phyloP scores from a whole-genome alignment of 2,329 filamentous ascomycete genomes.

The Penicillium brevicompactum region DNA sequence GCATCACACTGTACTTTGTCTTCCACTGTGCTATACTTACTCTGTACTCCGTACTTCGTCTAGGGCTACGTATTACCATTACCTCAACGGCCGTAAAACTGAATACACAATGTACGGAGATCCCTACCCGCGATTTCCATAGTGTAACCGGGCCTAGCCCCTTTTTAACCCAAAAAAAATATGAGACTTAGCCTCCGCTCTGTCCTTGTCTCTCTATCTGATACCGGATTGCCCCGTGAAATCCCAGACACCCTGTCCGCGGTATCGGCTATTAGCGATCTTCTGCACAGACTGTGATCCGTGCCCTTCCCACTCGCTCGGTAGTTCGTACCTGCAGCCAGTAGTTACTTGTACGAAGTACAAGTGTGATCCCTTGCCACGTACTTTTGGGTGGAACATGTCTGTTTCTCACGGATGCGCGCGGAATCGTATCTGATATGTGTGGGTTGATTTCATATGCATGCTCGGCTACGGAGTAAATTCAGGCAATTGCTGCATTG shows the following conservation, averaged over 20 bases:
- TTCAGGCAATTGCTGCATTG: neutral
- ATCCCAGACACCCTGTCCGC: constrained; percentile 1
- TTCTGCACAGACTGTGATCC: constrained; percentile 5
- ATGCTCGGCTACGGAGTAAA: neutral
- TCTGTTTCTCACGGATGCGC: neutral
- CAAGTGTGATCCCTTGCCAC: constrained; percentile 4
- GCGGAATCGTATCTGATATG: neutral
- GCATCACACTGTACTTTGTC: neutral
- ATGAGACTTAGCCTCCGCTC: constrained; percentile 16
- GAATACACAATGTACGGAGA: constrained; percentile 20
- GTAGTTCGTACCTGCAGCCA: constrained; percentile 17
- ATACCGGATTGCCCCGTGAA: constrained; percentile 19
- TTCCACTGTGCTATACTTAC: neutral
- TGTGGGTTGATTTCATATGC: neutral
- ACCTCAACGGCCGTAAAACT: constrained; percentile 12
- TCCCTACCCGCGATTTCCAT: constrained; percentile 20
- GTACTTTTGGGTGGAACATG: constrained; percentile 15
- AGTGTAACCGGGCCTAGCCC: constrained; percentile 13
- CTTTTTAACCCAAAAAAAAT: constrained; percentile 5
- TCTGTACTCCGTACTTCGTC: neutral
- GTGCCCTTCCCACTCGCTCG: constrained; percentile 5
- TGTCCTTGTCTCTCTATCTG: constrained; percentile 16
- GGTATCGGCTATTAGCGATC: constrained; percentile 6
- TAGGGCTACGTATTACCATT: neutral
- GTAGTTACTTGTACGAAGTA: neutral